Conservation (phyloP, 257 asterid genomes). For the Solanum chmielewskii region DNA sequence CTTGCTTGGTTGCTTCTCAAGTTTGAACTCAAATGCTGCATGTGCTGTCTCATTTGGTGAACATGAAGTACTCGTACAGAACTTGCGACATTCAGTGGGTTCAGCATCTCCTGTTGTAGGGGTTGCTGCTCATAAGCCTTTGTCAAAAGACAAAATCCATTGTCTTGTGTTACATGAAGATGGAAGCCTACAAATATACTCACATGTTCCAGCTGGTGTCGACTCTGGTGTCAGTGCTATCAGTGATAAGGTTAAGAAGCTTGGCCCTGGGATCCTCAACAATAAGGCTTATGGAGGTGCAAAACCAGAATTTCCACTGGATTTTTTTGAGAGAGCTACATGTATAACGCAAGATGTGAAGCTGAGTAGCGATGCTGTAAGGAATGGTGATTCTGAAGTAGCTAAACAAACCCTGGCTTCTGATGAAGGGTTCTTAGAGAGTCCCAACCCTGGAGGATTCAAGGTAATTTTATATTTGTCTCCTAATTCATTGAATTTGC, state of each 20-base stretch:
- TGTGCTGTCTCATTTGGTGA: constrained; percentile 78
- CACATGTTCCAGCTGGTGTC: constrained; percentile 66
- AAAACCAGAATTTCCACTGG: constrained; percentile 95
- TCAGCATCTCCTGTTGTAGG: constrained; percentile 92
- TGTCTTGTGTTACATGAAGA: constrained; percentile 94
- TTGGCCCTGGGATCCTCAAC: constrained; percentile 80
- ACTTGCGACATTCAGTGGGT: constrained; percentile 71
- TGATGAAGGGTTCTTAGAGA: constrained; percentile 95
- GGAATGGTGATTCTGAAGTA: constrained; percentile 92
- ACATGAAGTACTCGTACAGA: constrained; percentile 67
- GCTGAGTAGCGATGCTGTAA: constrained; percentile 77
- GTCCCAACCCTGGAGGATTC: constrained; percentile 80
- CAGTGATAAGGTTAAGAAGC: constrained; percentile 80
- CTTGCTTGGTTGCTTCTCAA: constrained; percentile 76
- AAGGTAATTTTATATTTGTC: constrained; percentile 48
- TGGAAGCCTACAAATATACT: constrained; percentile 97
- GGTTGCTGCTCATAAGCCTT: constrained; percentile 83
- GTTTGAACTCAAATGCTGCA: constrained; percentile 63
- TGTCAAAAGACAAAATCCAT: constrained; percentile 94
- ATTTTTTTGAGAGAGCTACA: constrained; percentile 83
- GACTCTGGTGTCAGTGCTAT: constrained; percentile 50
- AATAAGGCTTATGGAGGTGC: constrained; percentile 83
- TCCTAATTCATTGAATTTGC: not conserved
- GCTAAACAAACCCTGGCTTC: constrained; percentile 87
- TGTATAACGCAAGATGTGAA: constrained; percentile 88